Conservation (phyloP, 768 basidiomycete species). For the Suillus clintonianus region DNA sequence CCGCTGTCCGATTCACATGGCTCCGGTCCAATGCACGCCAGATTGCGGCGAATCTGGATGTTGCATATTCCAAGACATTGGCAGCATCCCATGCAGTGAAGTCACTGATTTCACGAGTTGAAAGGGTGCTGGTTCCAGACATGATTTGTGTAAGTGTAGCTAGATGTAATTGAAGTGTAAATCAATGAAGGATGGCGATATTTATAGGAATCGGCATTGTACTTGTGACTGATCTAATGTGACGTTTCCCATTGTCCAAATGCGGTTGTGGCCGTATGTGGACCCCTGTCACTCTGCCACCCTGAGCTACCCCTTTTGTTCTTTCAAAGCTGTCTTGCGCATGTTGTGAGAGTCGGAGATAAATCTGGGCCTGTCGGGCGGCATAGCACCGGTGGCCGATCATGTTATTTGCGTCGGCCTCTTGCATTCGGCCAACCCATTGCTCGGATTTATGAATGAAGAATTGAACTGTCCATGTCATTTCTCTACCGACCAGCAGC, state of each 20-base stretch:
- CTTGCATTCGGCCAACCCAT: too few species aligned
- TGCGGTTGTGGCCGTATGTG: background rate
- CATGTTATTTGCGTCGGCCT: too few species aligned
- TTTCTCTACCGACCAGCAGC: too few species aligned
- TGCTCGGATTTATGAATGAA: too few species aligned
- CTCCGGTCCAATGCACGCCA: background rate
- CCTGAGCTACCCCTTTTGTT: background rate
- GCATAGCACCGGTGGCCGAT: too few species aligned
- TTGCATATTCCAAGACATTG: background rate
- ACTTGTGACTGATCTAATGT: background rate
- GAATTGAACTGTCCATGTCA: background rate
- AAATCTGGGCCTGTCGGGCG: background rate
- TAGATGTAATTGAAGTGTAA: background rate
- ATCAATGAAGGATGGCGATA: background rate
- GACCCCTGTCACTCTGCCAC: background rate
- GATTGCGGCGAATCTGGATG: background rate
- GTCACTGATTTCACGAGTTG: fast-evolving
- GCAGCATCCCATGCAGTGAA: background rate
- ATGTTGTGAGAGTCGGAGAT: background rate
- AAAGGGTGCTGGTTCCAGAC: background rate
- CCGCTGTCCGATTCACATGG: background rate
- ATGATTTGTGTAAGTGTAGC: too few species aligned
- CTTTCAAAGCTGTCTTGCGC: background rate
- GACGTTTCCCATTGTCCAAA: fast-evolving
- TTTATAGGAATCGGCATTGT: background rate